Conservation (phyloP, 306 rosid species). For the Malus asiatica region DNA sequence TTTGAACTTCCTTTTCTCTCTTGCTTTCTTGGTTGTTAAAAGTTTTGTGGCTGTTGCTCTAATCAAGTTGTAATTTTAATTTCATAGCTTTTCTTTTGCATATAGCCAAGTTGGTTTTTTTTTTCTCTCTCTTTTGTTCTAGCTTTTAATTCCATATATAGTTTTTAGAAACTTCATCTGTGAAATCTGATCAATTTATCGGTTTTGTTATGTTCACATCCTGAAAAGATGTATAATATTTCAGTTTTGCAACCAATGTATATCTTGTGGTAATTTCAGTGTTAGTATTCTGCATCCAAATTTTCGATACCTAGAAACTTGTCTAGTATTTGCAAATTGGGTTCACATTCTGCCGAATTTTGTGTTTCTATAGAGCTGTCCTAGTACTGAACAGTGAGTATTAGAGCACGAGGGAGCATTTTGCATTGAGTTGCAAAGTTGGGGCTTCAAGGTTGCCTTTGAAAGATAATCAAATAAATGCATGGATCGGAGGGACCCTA, state of each 20-base stretch:
- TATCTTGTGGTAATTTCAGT: not conserved
- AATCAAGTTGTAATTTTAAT: not conserved
- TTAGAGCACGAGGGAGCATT: slow-evolving; percentile 33
- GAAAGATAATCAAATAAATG: slow-evolving; percentile 43
- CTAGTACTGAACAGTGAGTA: slow-evolving; percentile 11
- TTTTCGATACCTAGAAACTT: slow-evolving; percentile 13
- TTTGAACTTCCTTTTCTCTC: slow-evolving; percentile 19
- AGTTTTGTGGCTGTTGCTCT: slow-evolving; percentile 21
- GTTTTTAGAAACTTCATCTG: slow-evolving; percentile 6
- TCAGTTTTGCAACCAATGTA: slow-evolving; percentile 8
- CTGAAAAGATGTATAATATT: slow-evolving; percentile 10
- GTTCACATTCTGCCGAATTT: slow-evolving; percentile 19
- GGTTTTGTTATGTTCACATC: slow-evolving; percentile 4
- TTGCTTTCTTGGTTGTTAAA: slow-evolving; percentile 20
- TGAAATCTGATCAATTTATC: not conserved
- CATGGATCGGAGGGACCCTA: slow-evolving; percentile 96
- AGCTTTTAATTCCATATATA: slow-evolving; percentile 1
- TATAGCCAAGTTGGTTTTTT: slow-evolving; percentile 4
- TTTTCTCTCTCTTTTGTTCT: slow-evolving; percentile 11
- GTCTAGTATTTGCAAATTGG: slow-evolving; percentile 14
- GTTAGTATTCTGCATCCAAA: not conserved
- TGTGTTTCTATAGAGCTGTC: slow-evolving; percentile 19
- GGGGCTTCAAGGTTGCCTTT: slow-evolving; percentile 15
- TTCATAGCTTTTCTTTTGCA: not conserved
- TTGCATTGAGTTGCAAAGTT: slow-evolving; percentile 12